Base-by-base conservation (phyloP, 768 basidiomycete genomes). In the Agaricus bisporus region DNA sequence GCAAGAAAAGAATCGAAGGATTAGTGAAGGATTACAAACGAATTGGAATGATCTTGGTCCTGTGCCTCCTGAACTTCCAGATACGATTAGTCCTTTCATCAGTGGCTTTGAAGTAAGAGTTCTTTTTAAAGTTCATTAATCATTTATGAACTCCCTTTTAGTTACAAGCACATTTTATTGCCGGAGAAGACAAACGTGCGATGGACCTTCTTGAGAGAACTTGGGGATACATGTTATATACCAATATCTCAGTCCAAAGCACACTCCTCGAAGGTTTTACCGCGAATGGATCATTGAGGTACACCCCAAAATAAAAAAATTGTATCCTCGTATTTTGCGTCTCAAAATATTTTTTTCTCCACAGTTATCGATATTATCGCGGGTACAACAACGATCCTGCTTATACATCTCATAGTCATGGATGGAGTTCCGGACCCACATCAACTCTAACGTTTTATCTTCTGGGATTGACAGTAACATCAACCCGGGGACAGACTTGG, bases 141-240 rank as follows among this genome's bases (percentile, higher is more conserved):
- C 8, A 7, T 32, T 32, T 32, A 11, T 14, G 42, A 35, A 48
- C 8, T 28, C 12, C 37, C 46, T 35, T 35, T 8, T 6, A 82
- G 81, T 66, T 82, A 0, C 79, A 80, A 69, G 80, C 80, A 2
- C 81, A 83, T 55, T 83, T 82, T 53, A 73, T 69, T 11, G 70
- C 77, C 2, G 79, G 76, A 0, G 75, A 82, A 52, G 77, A 78
- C 36, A 70, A 62, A 0, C 67, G 73, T 2, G 81, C 81, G 0
- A 68, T 83, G 61, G 79, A 81, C 51, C 68, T 83, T 2, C 66
- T 82, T 11, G 68, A 71, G 10, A 64, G 78, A 14, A 77, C 77
- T 32, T 83, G 81, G 81, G 81, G 81, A 2, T 83, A 80, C 64
- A 81, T 82, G 66, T 66, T 83, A 2, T 74, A 74, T 61, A 82